These are phyloP conservation scores for Lanmaoa rubissima DNA, from an alignment of 768 basidiomycete species.

Conservation along the genomic window DNA sequence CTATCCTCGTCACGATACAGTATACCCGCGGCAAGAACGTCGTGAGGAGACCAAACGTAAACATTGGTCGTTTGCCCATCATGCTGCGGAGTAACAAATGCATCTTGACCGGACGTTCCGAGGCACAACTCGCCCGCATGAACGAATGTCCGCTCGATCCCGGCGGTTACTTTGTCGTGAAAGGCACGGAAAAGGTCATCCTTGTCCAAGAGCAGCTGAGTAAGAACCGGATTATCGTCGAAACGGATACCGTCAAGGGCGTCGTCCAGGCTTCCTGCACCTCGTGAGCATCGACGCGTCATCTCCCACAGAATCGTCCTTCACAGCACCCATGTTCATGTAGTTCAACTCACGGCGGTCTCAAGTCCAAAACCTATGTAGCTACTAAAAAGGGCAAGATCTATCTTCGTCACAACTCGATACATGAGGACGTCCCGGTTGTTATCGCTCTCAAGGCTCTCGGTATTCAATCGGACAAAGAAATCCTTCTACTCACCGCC, in stretches of 20 bases:
- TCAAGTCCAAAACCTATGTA: conserved; percentile 98
- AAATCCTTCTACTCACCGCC: conserved; percentile 91
- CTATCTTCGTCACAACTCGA: conserved; percentile 95
- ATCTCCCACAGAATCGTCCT: neutral
- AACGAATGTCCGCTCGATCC: conserved; percentile 97
- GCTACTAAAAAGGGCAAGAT: conserved; percentile 93
- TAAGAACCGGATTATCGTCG: conserved; percentile 99
- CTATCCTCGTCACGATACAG: conserved; percentile 90
- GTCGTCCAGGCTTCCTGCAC: conserved; percentile 94
- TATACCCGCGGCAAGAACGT: conserved; percentile 92
- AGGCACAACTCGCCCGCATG: conserved; percentile 88
- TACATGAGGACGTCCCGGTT: conserved; percentile 96
- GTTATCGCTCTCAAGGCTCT: conserved; percentile 95
- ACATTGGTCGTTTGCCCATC: conserved; percentile 90
- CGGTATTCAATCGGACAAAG: conserved; percentile 95
- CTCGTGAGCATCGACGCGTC: conserved; percentile 57
- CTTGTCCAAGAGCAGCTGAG: conserved; percentile 97
- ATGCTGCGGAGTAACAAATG: conserved; percentile 98
- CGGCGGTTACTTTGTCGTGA: conserved; percentile 99
- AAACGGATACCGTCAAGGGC: conserved; percentile 87
- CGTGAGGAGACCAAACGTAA: conserved; percentile 77
- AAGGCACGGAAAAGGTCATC: conserved; percentile 99
- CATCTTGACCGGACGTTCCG: conserved; percentile 73
- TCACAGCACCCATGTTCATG: conserved; percentile 8
- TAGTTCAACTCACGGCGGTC: conserved; percentile 77